Conservation (phyloP, 1,139 yeast genomes). For the Meyerozyma sp. region DNA sequence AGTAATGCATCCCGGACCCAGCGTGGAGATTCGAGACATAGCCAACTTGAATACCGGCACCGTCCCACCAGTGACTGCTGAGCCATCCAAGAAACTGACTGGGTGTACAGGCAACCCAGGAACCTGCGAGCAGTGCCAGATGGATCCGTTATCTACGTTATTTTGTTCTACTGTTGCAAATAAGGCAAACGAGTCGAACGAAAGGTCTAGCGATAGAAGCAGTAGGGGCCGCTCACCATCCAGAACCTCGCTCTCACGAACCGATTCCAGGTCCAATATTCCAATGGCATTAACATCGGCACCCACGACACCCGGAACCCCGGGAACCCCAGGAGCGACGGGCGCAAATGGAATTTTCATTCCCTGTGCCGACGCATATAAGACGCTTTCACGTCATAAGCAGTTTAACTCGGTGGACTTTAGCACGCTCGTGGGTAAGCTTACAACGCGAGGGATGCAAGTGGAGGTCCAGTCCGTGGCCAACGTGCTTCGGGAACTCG, state of each 20-base stretch:
- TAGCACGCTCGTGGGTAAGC: conserved; percentile 65
- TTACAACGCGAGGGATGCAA: conserved; percentile 80
- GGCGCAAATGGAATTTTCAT: conserved; percentile 50
- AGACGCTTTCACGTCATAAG: conserved; percentile 75
- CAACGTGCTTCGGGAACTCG: conserved; percentile 73
- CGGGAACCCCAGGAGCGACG: conserved; percentile 10
- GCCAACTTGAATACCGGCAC: conserved; percentile 40
- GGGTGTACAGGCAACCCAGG: conserved; percentile 91
- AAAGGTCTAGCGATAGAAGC: background rate
- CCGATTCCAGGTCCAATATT: conserved; percentile 10
- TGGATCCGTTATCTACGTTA: conserved; percentile 82
- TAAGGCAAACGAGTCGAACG: conserved; percentile 22
- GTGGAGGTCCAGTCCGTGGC: conserved; percentile 87
- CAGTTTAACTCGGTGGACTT: conserved; percentile 70
- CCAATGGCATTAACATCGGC: conserved; percentile 3
- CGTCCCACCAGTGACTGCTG: conserved; percentile 27
- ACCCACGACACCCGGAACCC: conserved; percentile 10
- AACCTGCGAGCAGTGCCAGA: conserved; percentile 76
- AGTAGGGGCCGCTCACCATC: background rate
- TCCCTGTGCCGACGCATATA: conserved; percentile 86
- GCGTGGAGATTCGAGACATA: conserved; percentile 45
- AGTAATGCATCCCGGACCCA: conserved; percentile 65
- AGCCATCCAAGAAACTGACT: conserved; percentile 10
- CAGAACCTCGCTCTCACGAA: conserved; percentile 10
- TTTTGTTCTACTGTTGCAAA: conserved; percentile 84